Conservation (phyloP, 2,329 filamentous ascomycete species). For the Fusarium napiforme region DNA sequence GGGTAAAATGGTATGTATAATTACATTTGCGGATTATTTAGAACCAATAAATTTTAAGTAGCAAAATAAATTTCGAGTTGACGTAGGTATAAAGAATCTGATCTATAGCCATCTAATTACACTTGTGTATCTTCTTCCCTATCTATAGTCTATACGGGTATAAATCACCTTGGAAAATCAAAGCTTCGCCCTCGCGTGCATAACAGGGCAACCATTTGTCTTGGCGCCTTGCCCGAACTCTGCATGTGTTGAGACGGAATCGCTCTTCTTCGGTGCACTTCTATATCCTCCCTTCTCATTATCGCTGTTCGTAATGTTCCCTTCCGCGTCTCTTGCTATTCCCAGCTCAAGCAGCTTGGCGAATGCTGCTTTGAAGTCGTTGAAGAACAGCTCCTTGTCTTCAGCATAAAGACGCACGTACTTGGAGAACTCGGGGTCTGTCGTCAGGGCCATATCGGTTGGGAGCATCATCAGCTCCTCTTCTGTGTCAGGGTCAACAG, state of each 20-base stretch:
- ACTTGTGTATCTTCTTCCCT: not conserved
- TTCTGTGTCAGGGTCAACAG: not conserved
- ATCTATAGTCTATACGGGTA: not conserved
- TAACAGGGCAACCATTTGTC: not conserved
- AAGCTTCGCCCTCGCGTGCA: not conserved
- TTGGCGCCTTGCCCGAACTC: not conserved
- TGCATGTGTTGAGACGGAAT: not conserved
- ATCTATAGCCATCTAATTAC: not conserved
- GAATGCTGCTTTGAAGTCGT: not conserved
- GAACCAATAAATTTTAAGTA: too few relatives aligned
- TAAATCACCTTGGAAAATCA: not conserved
- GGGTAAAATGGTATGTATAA: too few relatives aligned
- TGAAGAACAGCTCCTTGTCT: conserved; percentile 1
- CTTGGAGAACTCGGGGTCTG: conserved; percentile 8
- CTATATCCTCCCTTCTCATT: conserved; percentile 2
- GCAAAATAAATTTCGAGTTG: too few relatives aligned
- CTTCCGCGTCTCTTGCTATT: not conserved
- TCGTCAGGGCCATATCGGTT: conserved; percentile 6
- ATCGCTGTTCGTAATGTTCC: not conserved
- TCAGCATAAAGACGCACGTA: not conserved
- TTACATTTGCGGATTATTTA: too few relatives aligned
- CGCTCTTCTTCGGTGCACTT: conserved; percentile 10
- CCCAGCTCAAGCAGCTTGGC: conserved; percentile 6
- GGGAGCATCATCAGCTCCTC: conserved; percentile 17
- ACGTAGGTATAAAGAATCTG: not conserved